These are phyloP conservation scores for Aspergillus oerlinghausenensis DNA, from an alignment of 2,329 filamentous ascomycete species.

Conservation along the genomic window DNA sequence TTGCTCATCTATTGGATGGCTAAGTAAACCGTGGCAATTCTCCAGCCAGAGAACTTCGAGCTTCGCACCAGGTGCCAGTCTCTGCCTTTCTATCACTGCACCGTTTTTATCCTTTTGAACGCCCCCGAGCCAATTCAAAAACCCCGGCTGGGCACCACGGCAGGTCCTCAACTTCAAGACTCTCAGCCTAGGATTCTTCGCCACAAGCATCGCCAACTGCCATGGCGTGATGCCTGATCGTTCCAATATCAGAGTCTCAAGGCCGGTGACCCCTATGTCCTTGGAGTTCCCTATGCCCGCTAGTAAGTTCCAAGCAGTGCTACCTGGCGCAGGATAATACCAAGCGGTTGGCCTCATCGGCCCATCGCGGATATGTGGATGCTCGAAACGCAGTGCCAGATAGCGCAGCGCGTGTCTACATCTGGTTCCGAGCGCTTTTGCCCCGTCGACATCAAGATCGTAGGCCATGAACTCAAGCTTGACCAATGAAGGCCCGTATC, in stretches of 20 bases:
- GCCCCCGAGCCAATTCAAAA: slow-evolving; percentile 32
- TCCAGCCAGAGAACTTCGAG: slow-evolving; percentile 26
- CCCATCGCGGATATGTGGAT: slow-evolving; percentile 30
- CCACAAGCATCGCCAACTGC: slow-evolving; percentile 31
- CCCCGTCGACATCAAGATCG: slow-evolving; percentile 25
- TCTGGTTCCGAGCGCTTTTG: slow-evolving; percentile 19
- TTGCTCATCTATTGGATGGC: slow-evolving; percentile 8
- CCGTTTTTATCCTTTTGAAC: slow-evolving; percentile 12
- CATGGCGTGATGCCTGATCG: slow-evolving; percentile 31
- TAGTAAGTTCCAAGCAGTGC: slow-evolving; percentile 29
- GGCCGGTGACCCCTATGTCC: slow-evolving; percentile 16
- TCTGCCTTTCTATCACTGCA: background rate
- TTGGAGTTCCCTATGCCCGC: slow-evolving; percentile 24
- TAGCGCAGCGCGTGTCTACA: slow-evolving; percentile 24
- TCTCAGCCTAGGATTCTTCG: slow-evolving; percentile 23
- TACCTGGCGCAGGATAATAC: slow-evolving; percentile 22
- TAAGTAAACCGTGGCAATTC: slow-evolving; percentile 20
- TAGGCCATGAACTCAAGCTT: slow-evolving; percentile 29
- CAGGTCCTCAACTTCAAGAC: slow-evolving; percentile 30
- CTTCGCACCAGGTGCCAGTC: slow-evolving; percentile 16
- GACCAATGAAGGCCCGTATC: slow-evolving; percentile 25
- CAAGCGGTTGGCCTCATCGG: slow-evolving; percentile 26
- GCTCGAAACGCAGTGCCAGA: slow-evolving; percentile 32
- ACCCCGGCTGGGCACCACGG: slow-evolving; percentile 29
- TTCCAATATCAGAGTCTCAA: slow-evolving; percentile 28